phyloP scores from a whole-genome alignment of 257 asterid genomes.

The Plantago major region DNA sequence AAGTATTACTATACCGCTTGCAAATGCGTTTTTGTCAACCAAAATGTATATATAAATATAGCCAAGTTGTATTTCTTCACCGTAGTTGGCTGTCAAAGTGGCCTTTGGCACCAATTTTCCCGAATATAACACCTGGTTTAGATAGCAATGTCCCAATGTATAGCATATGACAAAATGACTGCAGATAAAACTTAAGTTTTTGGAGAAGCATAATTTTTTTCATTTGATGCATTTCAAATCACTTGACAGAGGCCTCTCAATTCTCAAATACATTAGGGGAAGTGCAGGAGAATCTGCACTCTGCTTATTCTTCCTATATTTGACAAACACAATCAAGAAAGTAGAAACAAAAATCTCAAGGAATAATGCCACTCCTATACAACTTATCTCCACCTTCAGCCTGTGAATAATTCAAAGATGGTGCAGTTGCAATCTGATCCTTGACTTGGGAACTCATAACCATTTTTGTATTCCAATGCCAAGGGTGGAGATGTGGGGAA shows the following conservation, averaged over 20 bases:
- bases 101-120: too few species aligned
- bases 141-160: too few species aligned
- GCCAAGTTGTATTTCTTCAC: too few species aligned
- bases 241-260: constrained; percentile 3
- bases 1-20: too few species aligned
- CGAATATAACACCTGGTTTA: too few species aligned
- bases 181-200: too few species aligned
- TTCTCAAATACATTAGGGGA: background rate
- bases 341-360: constrained; percentile 21
- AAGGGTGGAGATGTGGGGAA: constrained; percentile 57
- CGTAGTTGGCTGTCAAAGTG: too few species aligned
- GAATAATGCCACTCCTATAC: constrained; percentile 51
- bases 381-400: constrained; percentile 82
- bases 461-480: constrained; percentile 68
- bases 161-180: too few species aligned
- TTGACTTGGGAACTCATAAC: constrained; percentile 44
- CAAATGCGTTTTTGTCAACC: too few species aligned
- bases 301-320: background rate
- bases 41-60: too few species aligned
- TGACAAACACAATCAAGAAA: background rate
- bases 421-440: constrained; percentile 29
- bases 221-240: background rate
- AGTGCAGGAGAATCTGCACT: background rate
- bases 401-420: constrained; percentile 44
- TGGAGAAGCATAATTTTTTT: background rate